Conservation (phyloP, 208 protist species). For the Acanthamoeba culbertsoni region DNA sequence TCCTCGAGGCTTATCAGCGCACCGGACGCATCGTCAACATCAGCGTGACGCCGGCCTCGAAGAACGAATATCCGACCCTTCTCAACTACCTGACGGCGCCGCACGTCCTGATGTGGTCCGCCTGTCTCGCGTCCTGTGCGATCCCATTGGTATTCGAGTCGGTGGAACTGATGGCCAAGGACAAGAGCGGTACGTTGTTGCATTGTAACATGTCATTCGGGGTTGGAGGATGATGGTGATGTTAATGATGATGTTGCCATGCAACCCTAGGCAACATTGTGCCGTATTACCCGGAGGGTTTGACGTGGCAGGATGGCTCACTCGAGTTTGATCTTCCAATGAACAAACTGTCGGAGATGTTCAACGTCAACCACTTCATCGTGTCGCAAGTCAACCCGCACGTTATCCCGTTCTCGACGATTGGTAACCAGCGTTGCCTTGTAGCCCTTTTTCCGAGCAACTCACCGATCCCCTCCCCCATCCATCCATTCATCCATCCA, state of each 20-base stretch:
- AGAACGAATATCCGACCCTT: conserved; percentile 62
- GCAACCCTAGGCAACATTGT: background rate
- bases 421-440: background rate
- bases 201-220: background rate
- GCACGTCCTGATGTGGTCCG: conserved; percentile 72
- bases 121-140: conserved; percentile 66
- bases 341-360: conserved; percentile 77
- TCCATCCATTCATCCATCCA: too few species aligned
- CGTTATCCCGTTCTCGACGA: conserved; percentile 72
- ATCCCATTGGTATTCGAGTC: conserved; percentile 64
- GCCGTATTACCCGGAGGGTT: background rate
- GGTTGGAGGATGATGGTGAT: too few species aligned
- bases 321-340: conserved; percentile 78
- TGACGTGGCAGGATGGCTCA: conserved; percentile 62
- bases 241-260: background rate
- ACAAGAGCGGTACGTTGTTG: background rate
- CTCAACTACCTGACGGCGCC: conserved; percentile 81
- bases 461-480: too few species aligned
- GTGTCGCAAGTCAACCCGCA: conserved; percentile 80
- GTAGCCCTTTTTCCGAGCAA: background rate
- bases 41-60: conserved; percentile 42
- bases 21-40: conserved; percentile 77
- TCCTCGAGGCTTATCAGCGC: conserved; percentile 71
- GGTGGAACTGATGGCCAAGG: conserved; percentile 72
- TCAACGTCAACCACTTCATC: conserved; percentile 85